Base-by-base conservation (phyloP, 805 yeast genomes). In the Teunomyces pallodes region DNA sequence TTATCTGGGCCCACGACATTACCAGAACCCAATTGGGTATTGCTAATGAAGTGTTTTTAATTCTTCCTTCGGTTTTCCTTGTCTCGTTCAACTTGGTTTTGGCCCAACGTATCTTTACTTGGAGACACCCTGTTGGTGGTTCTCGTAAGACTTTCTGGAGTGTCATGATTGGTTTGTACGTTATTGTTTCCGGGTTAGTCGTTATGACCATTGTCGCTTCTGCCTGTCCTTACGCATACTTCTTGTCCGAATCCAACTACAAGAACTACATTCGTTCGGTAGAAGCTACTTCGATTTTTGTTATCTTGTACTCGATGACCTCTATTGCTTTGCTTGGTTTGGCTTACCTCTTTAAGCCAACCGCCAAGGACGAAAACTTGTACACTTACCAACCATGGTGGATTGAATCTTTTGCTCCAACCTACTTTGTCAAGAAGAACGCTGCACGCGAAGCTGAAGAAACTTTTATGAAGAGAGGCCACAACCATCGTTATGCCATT, bases 61-160 rank as follows among this genome's bases (percentile, higher is more conserved):
- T 82, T 53, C 67, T 83, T 8, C 82, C 90, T 3, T 75, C 82
- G 13, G 78, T 83, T n/a, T 59, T 81, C 26, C 60, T 86, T 39
- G 80, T 81, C 29, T 75, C 85, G 3, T 72, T 82, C 57, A 83
- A 83, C 59, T 71, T 84, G 62, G 77, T 84, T 17, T 66, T 86
- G 45, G 88, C 88, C 3, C 90, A 85, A 61, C 77, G 92, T 61
- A 69, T 86, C 17, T 84, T 84, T 65, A 83, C 89, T 5, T 84
- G 90, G 87, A 73, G 84, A 61, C 91, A 86, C 60, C 91, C 92
- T 6, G 82, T 80, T 45, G 76, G 82, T 9, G 91, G 90, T 35
- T 74, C 80, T 16, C 62, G 76, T 38, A 68, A 63, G 47, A 49
- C 69, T 31, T 81, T 86, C 56, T 79, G 83, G 79, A 50, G 51